Conservation (phyloP, 192 early-diverging fungal species). For the Rhizoclosmatium sp. region DNA sequence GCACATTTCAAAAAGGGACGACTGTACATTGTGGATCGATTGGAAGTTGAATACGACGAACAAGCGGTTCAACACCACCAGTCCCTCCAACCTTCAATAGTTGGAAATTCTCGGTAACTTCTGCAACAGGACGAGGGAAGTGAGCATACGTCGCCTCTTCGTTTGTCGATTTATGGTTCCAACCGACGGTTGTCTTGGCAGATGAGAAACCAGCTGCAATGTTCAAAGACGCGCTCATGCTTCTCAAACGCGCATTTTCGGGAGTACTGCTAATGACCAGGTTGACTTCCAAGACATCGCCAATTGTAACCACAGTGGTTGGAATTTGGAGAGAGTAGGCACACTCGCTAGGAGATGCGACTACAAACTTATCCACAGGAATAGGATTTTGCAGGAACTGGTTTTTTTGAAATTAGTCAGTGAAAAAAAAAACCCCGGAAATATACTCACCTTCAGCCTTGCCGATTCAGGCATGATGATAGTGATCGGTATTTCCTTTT, state of each 20-base stretch:
- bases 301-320: not conserved
- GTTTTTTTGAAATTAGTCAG: too few relatives aligned
- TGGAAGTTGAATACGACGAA: not conserved
- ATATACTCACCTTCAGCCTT: constrained; percentile 11
- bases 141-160: not conserved
- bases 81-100: not conserved
- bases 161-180: not conserved
- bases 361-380: too few relatives aligned
- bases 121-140: constrained; percentile 11
- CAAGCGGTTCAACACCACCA: not conserved
- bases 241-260: not conserved
- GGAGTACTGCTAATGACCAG: not conserved
- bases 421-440: too few relatives aligned
- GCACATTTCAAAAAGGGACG: too few relatives aligned
- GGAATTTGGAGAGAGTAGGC: too few relatives aligned
- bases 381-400: too few relatives aligned
- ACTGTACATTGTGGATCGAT: constrained; percentile 8
- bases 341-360: too few relatives aligned
- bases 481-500: constrained; percentile 25
- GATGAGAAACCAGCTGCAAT: constrained; percentile 2
- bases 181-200: not conserved
- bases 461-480: constrained; percentile 35
- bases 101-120: not conserved
- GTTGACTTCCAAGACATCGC: not conserved
- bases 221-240: constrained; percentile 6